A percentile compares a stretch with the other conserved stretches of the same genome.
Evolutionary conservation across 495 filamentous ascomycete species (phyloP).

Genomic region (Tuber brumale): DNA sequence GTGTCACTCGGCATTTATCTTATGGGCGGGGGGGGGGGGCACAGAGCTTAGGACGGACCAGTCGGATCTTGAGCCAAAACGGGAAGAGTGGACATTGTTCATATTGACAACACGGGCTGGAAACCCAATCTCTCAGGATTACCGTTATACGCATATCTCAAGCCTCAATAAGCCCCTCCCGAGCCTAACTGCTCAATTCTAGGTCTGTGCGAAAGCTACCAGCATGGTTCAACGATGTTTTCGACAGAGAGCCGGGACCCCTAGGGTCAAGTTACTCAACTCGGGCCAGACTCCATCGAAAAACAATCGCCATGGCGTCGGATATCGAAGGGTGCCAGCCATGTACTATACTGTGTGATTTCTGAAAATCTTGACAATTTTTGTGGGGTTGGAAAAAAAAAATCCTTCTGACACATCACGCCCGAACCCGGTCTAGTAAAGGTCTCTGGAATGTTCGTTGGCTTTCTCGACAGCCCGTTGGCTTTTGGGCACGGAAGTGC

Average conservation of each 20-base stretch:
- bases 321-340: not conserved
- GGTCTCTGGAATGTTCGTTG: not conserved
- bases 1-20: not conserved
- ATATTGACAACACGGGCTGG: not conserved
- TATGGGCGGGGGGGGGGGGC: not conserved
- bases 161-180: not conserved
- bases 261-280: not conserved
- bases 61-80: not conserved
- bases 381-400: too few relatives aligned
- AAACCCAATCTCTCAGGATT: not conserved
- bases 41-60: not conserved
- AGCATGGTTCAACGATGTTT: not conserved
- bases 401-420: not conserved
- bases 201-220: not conserved
- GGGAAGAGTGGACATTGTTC: not conserved
- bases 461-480: not conserved
- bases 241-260: not conserved
- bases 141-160: not conserved
- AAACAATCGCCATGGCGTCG: not conserved
- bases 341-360: not conserved
- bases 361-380: not conserved
- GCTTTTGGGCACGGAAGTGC: not conserved
- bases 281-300: not conserved
- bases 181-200: not conserved
- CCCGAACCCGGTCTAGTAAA: not conserved